Evolutionary conservation across 2,329 filamentous ascomycete genomes (phyloP), one percentile per base, ranked within the genome.

Genomic region (Pyricularia sp.): DNA sequence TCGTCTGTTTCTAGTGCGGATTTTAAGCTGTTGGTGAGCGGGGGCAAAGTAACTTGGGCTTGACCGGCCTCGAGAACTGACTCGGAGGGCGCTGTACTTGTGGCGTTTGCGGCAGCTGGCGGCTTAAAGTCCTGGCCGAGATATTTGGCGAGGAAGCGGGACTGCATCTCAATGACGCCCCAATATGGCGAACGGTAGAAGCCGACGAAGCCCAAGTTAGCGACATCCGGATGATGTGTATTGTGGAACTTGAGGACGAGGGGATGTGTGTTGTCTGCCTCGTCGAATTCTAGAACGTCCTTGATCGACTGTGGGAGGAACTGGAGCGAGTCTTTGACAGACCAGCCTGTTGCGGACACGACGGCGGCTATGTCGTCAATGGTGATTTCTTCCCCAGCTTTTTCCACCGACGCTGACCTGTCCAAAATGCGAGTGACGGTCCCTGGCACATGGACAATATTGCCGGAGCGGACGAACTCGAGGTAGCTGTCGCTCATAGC

Each of bases 91-190:
- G 87, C 76, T 14, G 84, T 77, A 26, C 1, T 14, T 26, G 23
- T 61, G 58, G n/a, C 23, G 23, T 25, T 61, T 23, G 58, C 10
- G n/a, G 58, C n/a, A 25, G 58, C 14, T 11, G 58, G 25, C 9
- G 58, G 58, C 23, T 23, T 12, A 26, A 26, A 61, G 58, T 61
- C 58, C 23, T 61, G 58, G n/a, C 58, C 58, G 23, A 61, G 58
- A 26, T 61, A 61, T 61, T 61, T 61, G 0, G 88, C 83, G 6
- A 94, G 79, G 71, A 91, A 84, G 0, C 90, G 85, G 2, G 92
- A 89, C 78, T 96, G 92, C 90, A 93, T 92, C 77, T 95, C 92
- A 84, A 94, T 93, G 0, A 93, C 88, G 0, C 90, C 90, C 92
- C 92, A 96, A 76, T 92, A 95, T 0, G 92, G 92, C 0, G 91